phyloP scores from a whole-genome alignment of 2,329 filamentous ascomycete genomes.

The Ilyonectria mors-panacis region DNA sequence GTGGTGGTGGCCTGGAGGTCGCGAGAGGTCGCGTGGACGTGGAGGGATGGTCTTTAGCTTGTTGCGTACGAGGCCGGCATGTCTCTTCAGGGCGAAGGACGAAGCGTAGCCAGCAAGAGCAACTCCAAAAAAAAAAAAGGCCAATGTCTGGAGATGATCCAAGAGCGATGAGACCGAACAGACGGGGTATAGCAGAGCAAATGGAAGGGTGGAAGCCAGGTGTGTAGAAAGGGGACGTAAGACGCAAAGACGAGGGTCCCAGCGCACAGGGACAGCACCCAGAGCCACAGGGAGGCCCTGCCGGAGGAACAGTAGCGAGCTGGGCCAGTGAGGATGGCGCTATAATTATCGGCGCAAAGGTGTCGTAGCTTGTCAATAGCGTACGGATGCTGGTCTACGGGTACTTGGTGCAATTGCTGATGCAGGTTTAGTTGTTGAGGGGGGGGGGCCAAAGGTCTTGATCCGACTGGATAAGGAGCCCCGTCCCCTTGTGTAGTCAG shows the following conservation, averaged over 20 bases:
- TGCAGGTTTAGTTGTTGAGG: too few species aligned
- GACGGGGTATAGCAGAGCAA: neutral
- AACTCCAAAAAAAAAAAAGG: neutral
- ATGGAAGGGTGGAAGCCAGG: neutral
- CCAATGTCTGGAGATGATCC: constrained; percentile 4
- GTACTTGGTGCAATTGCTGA: too few species aligned
- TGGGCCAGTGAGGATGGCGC: neutral
- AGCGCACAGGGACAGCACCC: too few species aligned
- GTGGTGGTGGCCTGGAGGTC: neutral
- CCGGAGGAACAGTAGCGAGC: neutral
- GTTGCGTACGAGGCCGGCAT: constrained; percentile 22
- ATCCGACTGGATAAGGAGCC: neutral
- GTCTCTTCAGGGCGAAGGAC: constrained; percentile 5
- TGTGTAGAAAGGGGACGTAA: neutral
- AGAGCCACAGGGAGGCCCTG: neutral
- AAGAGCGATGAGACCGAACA: neutral
- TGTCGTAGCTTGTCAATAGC: neutral
- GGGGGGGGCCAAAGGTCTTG: neutral
- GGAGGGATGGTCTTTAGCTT: constrained; percentile 6
- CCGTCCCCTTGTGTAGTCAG: neutral
- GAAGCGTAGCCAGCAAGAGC: neutral
- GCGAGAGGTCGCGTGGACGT: neutral
- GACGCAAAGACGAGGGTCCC: neutral
- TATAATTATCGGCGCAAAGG: neutral
- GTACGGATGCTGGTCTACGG: too few species aligned